A percentile compares a stretch with the other conserved stretches of the same genome.
Evolutionary conservation across 495 filamentous ascomycete genomes (phyloP).

Genomic region (Aspergillus haitiensis): DNA sequence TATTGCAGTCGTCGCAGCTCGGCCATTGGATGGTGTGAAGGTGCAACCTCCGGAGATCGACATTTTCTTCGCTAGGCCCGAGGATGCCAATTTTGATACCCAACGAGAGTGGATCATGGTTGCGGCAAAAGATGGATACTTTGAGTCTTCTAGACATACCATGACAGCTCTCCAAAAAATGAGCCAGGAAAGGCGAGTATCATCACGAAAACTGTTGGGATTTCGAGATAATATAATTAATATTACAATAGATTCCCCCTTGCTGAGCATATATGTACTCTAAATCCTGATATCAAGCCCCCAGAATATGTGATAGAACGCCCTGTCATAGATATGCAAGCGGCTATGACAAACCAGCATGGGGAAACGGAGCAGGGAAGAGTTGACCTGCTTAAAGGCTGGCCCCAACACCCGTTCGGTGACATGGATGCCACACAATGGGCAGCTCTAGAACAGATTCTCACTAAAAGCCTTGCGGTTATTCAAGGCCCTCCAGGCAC

Average conservation of each 20-base stretch:
- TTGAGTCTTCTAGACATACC: constrained; percentile 69
- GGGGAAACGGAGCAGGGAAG: constrained; percentile 24
- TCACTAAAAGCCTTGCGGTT: constrained; percentile 73
- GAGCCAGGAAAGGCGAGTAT: constrained; percentile 56
- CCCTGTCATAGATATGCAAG: constrained; percentile 48
- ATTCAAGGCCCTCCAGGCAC: constrained; percentile 92
- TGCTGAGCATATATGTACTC: constrained; percentile 57
- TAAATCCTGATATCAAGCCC: constrained; percentile 45
- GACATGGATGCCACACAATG: constrained; percentile 70
- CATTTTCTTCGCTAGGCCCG: constrained; percentile 63
- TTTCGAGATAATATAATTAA: constrained; percentile 19
- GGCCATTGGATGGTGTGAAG: constrained; percentile 61
- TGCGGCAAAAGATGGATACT: constrained; percentile 69
- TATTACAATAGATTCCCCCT: constrained; percentile 56
- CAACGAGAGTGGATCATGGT: constrained; percentile 75
- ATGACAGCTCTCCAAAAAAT: constrained; percentile 74
- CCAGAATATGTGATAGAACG: constrained; percentile 52
- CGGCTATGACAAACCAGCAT: constrained; percentile 24
- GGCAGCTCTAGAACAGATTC: constrained; percentile 63
- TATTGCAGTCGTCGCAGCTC: constrained; percentile 71
- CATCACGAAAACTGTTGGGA: constrained; percentile 15
- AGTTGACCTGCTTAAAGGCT: constrained; percentile 49
- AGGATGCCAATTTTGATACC: constrained; percentile 68
- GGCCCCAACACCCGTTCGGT: constrained; percentile 49
- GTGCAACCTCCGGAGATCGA: constrained; percentile 72